A percentile compares a stretch with the other conserved stretches of the same genome.
These are phyloP conservation scores for Bisporella sp. DNA, from an alignment of 2,329 filamentous ascomycete genomes.

Conservation along the genomic window DNA sequence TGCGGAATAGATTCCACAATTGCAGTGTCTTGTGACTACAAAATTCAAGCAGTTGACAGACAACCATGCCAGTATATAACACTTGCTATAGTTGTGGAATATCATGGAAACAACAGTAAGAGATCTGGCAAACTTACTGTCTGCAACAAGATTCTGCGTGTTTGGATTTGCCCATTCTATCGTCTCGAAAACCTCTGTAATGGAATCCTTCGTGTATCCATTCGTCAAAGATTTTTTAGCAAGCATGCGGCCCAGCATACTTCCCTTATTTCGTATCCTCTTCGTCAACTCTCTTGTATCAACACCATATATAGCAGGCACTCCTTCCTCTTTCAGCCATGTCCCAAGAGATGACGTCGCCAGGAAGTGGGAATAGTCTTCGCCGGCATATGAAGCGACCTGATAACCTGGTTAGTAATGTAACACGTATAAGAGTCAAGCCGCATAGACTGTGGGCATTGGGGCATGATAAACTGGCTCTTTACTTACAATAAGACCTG, in stretches of 20 bases:
- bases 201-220: slow-evolving; percentile 35
- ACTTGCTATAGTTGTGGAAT: too few species aligned
- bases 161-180: slow-evolving; percentile 92
- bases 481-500: slow-evolving; percentile 64
- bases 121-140: slow-evolving; percentile 60
- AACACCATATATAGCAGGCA: slow-evolving; percentile 91
- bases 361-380: slow-evolving; percentile 92
- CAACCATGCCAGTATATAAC: too few species aligned
- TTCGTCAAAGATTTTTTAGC: slow-evolving; percentile 49
- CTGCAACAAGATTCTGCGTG: slow-evolving; percentile 82
- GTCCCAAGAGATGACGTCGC: slow-evolving; percentile 83
- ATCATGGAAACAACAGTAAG: too few species aligned
- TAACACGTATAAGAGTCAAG: not conserved
- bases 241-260: slow-evolving; percentile 89
- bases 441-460: not conserved
- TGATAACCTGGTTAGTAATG: not conserved
- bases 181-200: slow-evolving; percentile 56
- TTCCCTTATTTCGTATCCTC: slow-evolving; percentile 86
- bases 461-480: not conserved
- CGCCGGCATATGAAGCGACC: slow-evolving; percentile 81
- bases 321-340: slow-evolving; percentile 93
- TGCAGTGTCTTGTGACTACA: too few species aligned
- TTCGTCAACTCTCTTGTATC: slow-evolving; percentile 93
- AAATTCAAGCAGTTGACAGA: too few species aligned
- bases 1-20: too few species aligned